Base-by-base conservation (phyloP, 139 green algal genomes). In the Limnomonas spitsbergensis region DNA sequence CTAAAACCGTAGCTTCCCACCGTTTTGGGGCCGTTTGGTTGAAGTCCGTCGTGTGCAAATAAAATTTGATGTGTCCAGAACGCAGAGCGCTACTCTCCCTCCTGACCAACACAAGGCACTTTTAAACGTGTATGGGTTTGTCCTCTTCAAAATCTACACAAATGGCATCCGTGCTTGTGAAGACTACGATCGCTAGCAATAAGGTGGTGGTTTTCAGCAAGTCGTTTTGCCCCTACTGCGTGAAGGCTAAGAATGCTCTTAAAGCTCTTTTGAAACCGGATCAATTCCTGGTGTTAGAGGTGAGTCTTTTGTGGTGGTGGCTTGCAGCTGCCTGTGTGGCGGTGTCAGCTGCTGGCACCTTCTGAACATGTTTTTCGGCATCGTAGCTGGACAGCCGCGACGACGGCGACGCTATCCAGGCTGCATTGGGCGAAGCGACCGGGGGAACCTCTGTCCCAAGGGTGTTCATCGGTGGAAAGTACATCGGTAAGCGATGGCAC, bases 401-500 rank as follows among this genome's bases (percentile, higher is more conserved):
- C 6, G 79, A 86, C 37, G 75, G 54, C 29, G 61, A 53, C 2
- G 78, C 78, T 1, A 80, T 92, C 27, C 88, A 92, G 47, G 86
- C 89, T n/a, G 80, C 83, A 2, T 73, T 92, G 68, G 35, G 69
- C 24, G 73, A 80, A 3, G 66, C 82, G 29, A 93, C 89, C 1
- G 89, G 88, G 1, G 86, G 47, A 0, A 79, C 86, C 52, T 88
- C 77, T 26, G 89, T 93, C 31, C 89, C 89, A 0, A 85, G 89
- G 2, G 87, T 93, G 0, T 93, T 93, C 73, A 80, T 93, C 24
- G 81, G 80, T 39, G 88, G 88, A 31, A 78, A 82, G 38, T 92
- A 89, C 77, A 81, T 93, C 32, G 89, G 89, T 32, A 87, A 88
- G 0, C 85, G 20, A 14, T 61, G 85, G 0, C 84, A 92, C 66